Percentiles rank a stretch among this genome's conserved stretches.
Evolutionary conservation across 768 basidiomycete species (phyloP).

Genomic region (Mycena metata): DNA sequence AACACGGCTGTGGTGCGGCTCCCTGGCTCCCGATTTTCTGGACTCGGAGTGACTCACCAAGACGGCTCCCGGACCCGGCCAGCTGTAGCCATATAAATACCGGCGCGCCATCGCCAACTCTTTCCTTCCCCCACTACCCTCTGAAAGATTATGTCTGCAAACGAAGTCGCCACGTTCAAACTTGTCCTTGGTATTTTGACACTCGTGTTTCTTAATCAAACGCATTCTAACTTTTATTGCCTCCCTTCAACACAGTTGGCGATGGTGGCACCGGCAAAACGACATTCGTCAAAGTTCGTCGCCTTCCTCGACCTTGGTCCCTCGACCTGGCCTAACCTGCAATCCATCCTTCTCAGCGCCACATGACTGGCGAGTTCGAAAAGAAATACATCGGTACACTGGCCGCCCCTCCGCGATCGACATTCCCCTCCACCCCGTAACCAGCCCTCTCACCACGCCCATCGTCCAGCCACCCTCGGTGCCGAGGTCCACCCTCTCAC

Average conservation of each 20-base stretch:
- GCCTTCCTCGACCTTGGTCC: slow-evolving; percentile 56
- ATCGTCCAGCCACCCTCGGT: slow-evolving; percentile 90
- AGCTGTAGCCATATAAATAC: neutral
- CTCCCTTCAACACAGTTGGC: slow-evolving; percentile 76
- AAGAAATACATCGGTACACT: slow-evolving; percentile 97
- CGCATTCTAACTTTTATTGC: slow-evolving; percentile 47
- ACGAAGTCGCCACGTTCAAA: slow-evolving; percentile 91
- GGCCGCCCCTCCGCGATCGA: slow-evolving; percentile 27
- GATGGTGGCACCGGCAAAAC: slow-evolving; percentile 99
- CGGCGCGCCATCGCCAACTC: slow-evolving; percentile 9
- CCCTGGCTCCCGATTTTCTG: too few relatives aligned
- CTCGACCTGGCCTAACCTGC: slow-evolving; percentile 61
- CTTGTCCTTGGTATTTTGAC: slow-evolving; percentile 90
- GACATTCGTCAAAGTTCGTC: slow-evolving; percentile 93
- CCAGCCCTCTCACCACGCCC: slow-evolving; percentile 37
- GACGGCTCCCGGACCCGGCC: too few relatives aligned
- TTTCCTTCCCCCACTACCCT: slow-evolving; percentile 38
- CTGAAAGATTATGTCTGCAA: slow-evolving; percentile 55
- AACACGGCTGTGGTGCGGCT: too few relatives aligned
- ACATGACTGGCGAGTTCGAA: slow-evolving; percentile 99
- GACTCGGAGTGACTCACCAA: too few relatives aligned
- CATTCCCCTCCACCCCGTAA: slow-evolving; percentile 29
- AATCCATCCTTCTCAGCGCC: slow-evolving; percentile 69
- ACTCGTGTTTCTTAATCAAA: slow-evolving; percentile 27
- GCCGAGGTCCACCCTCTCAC: slow-evolving; percentile 98